These are phyloP conservation scores for Edaphochlamys debaryana DNA, from an alignment of 139 green algal species.

Conservation along the genomic window DNA sequence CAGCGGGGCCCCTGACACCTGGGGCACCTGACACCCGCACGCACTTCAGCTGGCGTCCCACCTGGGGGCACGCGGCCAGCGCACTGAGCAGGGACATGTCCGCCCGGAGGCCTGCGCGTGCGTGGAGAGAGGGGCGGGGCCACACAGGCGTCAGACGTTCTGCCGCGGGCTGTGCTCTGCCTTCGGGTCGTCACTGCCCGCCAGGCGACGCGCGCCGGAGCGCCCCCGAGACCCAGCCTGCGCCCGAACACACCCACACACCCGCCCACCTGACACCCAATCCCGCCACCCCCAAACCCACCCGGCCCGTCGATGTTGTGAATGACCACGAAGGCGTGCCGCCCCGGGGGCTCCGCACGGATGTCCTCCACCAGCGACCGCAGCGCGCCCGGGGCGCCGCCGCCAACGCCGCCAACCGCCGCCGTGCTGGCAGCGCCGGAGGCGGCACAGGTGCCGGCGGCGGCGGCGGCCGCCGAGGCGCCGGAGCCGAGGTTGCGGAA, in stretches of 20 bases:
- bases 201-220: too few species aligned
- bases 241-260: too few species aligned
- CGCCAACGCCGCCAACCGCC: not conserved
- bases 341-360: slow-evolving; percentile 17
- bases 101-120: slow-evolving; percentile 23
- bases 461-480: not conserved
- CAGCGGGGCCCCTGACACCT: too few species aligned
- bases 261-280: too few species aligned
- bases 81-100: slow-evolving; percentile 65
- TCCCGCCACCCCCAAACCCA: too few species aligned
- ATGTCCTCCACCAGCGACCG: slow-evolving; percentile 53
- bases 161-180: too few species aligned
- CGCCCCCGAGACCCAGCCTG: too few species aligned
- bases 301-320: slow-evolving; percentile 91
- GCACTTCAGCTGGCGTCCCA: too few species aligned
- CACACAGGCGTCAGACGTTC: too few species aligned
- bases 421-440: not conserved
- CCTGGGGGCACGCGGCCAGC: slow-evolving; percentile 68
- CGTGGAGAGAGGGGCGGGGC: not conserved
- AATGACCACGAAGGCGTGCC: slow-evolving; percentile 79
- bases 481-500: not conserved
- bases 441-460: not conserved
- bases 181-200: too few species aligned
- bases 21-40: too few species aligned
- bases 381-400: not conserved